These are phyloP conservation scores for Pythium insidiosum DNA, from an alignment of 352 stramenopile species.

Conservation along the genomic window DNA sequence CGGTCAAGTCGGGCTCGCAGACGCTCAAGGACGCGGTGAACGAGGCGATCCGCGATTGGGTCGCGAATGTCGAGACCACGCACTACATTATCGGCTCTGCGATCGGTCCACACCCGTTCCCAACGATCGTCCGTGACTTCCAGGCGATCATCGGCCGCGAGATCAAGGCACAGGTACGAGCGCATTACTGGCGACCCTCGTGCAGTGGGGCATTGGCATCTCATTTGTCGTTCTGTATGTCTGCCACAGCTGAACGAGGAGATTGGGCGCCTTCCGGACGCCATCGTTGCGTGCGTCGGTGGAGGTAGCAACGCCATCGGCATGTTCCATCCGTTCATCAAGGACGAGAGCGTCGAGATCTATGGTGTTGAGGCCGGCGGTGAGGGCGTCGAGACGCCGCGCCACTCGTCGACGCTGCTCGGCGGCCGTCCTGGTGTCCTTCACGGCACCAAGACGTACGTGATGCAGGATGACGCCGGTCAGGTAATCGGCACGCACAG, in stretches of 20 bases:
- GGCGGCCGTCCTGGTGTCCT: slow-evolving; percentile 93
- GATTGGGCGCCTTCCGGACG: slow-evolving; percentile 92
- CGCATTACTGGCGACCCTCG: no score
- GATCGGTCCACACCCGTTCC: slow-evolving; percentile 97
- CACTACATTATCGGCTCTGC: slow-evolving; percentile 99
- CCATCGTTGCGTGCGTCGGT: slow-evolving; percentile 96
- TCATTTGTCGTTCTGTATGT: neutral
- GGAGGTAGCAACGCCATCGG: slow-evolving; percentile 98
- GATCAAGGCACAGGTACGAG: slow-evolving; percentile 75
- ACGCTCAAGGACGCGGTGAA: slow-evolving; percentile 99
- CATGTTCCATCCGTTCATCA: slow-evolving; percentile 96
- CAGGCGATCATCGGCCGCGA: slow-evolving; percentile 94
- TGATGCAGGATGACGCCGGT: slow-evolving; percentile 94
- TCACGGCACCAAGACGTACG: slow-evolving; percentile 96
- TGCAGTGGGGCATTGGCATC: no score
- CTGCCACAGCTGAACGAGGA: slow-evolving; percentile 86
- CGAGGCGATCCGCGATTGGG: slow-evolving; percentile 98
- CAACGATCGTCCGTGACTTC: slow-evolving; percentile 98
- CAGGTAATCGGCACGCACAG: slow-evolving; percentile 96
- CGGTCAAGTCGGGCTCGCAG: slow-evolving; percentile 92
- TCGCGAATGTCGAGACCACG: slow-evolving; percentile 97
- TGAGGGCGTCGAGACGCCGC: slow-evolving; percentile 80
- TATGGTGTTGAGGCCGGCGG: slow-evolving; percentile 96
- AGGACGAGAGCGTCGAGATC: slow-evolving; percentile 90
- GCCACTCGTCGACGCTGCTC: slow-evolving; percentile 94